These are phyloP conservation scores for Cryptosporidium tyzzeri DNA, from an alignment of 169 alveolate genomes.

Conservation along the genomic window DNA sequence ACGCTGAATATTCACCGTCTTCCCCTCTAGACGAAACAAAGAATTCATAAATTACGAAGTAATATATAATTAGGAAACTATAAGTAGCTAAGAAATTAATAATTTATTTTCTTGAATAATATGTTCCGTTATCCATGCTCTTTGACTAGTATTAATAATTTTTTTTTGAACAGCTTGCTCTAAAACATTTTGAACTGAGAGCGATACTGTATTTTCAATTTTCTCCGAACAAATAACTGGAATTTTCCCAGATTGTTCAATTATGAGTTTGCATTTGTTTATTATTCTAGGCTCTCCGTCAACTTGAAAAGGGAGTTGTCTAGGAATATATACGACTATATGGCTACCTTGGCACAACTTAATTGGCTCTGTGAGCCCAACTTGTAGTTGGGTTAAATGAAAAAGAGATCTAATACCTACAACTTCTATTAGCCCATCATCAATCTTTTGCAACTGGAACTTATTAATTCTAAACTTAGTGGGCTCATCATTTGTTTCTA, in stretches of 20 bases:
- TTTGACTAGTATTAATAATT: conserved; percentile 6
- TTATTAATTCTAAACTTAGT: background rate
- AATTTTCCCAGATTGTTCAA: conserved; percentile 41
- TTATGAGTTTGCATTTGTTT: conserved; percentile 40
- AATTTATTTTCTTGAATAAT: conserved; percentile 40
- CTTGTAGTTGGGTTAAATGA: conserved; percentile 84
- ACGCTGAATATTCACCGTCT: conserved; percentile 72
- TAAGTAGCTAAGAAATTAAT: conserved; percentile 21
- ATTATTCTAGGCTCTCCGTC: conserved; percentile 81
- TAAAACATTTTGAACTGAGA: conserved; percentile 50
- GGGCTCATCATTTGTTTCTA: background rate
- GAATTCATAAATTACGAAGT: background rate
- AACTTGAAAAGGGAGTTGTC: conserved; percentile 79
- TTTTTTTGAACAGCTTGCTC: conserved; percentile 66
- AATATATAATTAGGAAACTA: conserved; percentile 7
- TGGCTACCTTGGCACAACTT: conserved; percentile 79
- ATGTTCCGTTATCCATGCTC: conserved; percentile 48
- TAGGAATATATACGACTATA: conserved; percentile 73
- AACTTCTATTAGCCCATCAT: conserved; percentile 84
- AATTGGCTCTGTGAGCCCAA: conserved; percentile 80
- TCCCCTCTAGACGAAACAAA: conserved; percentile 37
- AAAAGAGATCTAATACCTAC: conserved; percentile 82
- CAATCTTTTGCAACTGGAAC: conserved; percentile 79
- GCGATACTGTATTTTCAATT: conserved; percentile 32
- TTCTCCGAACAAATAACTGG: conserved; percentile 59